Base-by-base conservation (phyloP, 2,329 filamentous ascomycete genomes). In the Alternaria burnsii region DNA sequence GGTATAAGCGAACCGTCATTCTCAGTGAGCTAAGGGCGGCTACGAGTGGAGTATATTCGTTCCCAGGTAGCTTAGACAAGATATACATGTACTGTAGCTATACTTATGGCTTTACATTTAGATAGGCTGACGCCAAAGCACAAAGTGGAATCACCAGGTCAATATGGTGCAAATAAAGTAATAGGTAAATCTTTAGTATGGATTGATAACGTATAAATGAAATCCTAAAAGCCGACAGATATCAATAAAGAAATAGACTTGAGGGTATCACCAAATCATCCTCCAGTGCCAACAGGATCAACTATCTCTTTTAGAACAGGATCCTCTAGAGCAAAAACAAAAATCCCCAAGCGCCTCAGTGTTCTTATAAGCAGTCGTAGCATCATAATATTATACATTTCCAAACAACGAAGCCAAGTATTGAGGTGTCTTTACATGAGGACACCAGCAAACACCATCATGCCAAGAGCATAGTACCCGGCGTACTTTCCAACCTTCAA, bases 391-490 rank as follows among this genome's bases (percentile, higher is more conserved):
- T 24, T 46, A 40, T 38, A 50, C 50, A 52, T 41, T 10, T 52
- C 36, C 36, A 24, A 50, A 24, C 46, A 1, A n/a, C 4, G 20
- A 38, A 26, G 20, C 20, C 46, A 34, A 50, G 32, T 36, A 14
- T 26, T 24, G 20, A 22, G 14, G 3, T 7, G 5, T 22, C 10
- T 47, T 54, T 59, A 69, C 30, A 67, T 20, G 22, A 67, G 60
- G 18, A 69, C 62, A 38, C 64, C 64, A 52, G 76, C 79, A 3
- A 75, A 59, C 6, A 81, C 78, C 52, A 78, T 72, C 32, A 78
- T 71, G 4, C 75, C 72, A 55, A 82, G 71, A 4, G 76, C 68
- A 73, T 77, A 81, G 55, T 75, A 80, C 3, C 81, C 79, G 18
- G 73, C 68, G 40, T 72, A 75, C 55, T 77, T 71, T 12, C 72